Conservation (phyloP, 2,329 filamentous ascomycete genomes). For the Aspergillus transmontanensis region DNA sequence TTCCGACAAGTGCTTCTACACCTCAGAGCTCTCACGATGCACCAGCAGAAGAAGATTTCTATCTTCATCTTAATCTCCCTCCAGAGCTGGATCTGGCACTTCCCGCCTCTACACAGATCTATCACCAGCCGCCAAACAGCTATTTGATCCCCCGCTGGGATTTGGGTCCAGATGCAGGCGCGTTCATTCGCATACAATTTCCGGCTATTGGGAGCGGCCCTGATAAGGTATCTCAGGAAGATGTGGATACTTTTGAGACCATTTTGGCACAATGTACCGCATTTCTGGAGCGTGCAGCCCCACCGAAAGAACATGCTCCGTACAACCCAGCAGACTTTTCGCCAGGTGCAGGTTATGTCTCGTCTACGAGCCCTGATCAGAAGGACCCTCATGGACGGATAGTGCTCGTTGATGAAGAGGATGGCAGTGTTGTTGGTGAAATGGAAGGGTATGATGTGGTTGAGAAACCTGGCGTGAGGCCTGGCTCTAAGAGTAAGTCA, state of each 20-base stretch:
- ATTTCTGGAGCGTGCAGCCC: constrained; percentile 81
- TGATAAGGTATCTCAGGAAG: constrained; percentile 74
- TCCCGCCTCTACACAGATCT: constrained; percentile 94
- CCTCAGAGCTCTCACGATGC: constrained; percentile 55
- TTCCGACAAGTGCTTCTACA: constrained; percentile 79
- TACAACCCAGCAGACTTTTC: constrained; percentile 85
- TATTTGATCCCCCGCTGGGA: constrained; percentile 97
- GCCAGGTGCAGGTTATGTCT: constrained; percentile 76
- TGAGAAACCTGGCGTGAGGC: constrained; percentile 73
- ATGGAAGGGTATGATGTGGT: constrained; percentile 80
- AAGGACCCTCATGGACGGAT: constrained; percentile 68
- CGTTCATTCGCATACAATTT: constrained; percentile 93
- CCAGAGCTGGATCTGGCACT: constrained; percentile 92
- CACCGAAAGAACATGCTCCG: constrained; percentile 50
- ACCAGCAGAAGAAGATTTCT: constrained; percentile 83
- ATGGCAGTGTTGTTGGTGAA: constrained; percentile 93
- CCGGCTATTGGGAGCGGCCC: constrained; percentile 69
- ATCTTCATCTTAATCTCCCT: constrained; percentile 90
- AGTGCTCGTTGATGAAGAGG: constrained; percentile 91
- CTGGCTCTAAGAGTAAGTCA: constrained; percentile 83
- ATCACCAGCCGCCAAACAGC: constrained; percentile 88
- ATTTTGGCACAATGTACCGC: constrained; percentile 97
- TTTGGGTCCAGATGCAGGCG: constrained; percentile 80
- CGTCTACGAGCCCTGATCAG: constrained; percentile 34
- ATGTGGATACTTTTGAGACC: constrained; percentile 94